phyloP scores from a whole-genome alignment of 805 yeast genomes.

The Priceomyces haplophilus region DNA sequence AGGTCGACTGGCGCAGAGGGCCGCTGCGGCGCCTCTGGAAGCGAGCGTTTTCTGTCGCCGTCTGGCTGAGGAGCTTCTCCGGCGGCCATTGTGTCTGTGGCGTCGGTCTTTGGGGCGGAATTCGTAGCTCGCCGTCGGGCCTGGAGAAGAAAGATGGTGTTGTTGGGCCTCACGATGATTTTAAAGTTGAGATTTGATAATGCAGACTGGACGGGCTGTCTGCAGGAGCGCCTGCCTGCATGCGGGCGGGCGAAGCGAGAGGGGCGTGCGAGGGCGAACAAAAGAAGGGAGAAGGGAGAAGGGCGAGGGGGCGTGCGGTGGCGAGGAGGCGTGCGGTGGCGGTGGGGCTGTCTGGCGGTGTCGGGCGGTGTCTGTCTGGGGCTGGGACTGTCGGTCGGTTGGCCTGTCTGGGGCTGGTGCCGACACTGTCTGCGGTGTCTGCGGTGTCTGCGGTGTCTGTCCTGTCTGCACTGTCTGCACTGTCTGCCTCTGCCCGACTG shows the following conservation, averaged over 20 bases:
- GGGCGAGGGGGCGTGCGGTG: neutral
- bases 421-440: no score
- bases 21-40: neutral
- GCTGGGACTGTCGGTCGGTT: no score
- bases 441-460: no score
- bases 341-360: no score
- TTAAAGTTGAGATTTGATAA: neutral
- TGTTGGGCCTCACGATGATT: constrained; percentile 2
- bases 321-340: neutral
- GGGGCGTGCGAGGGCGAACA: no score
- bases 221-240: neutral
- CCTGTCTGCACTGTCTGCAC: no score
- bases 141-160: neutral
- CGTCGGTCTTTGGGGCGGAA: neutral
- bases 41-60: neutral
- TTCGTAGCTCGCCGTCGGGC: neutral
- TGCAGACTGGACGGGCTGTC: neutral
- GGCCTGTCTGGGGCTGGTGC: no score
- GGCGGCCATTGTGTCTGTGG: neutral
- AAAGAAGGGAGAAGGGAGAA: no score
- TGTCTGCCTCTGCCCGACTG: no score
- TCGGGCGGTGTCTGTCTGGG: no score
- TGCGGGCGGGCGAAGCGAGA: neutral
- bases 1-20: neutral
- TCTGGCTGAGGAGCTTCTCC: neutral